Evolutionary conservation across 2,329 filamentous ascomycete species (phyloP).

Genomic region (Rhynchosporium agropyri): DNA sequence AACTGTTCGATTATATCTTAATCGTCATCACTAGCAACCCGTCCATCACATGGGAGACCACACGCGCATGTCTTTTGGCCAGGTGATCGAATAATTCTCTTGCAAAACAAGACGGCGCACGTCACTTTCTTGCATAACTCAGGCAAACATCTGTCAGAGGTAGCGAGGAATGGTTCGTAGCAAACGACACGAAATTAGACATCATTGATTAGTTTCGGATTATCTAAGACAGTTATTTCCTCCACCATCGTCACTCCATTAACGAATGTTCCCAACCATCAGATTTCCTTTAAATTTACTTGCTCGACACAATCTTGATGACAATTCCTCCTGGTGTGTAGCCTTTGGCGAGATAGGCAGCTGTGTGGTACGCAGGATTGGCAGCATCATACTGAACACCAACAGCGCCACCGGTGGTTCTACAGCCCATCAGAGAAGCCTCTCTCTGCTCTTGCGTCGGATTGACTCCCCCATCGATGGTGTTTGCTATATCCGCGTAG

Average conservation of each 20-base stretch:
- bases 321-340: neutral
- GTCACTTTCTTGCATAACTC: no score
- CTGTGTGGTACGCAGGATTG: neutral
- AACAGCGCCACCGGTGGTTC: neutral
- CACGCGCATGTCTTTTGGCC: no score
- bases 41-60: no score
- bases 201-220: no score
- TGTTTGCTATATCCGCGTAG: neutral
- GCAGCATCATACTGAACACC: neutral
- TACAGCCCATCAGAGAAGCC: constrained; percentile 1
- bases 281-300: neutral
- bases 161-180: no score
- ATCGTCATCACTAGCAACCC: no score
- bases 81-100: no score
- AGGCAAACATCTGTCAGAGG: no score
- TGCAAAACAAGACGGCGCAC: no score
- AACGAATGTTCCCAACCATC: neutral
- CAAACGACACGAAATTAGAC: no score
- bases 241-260: neutral
- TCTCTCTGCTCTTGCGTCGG: neutral
- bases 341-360: neutral
- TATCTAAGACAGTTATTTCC: no score
- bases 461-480: neutral
- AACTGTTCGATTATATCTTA: no score
- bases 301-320: neutral